Base-by-base conservation (phyloP, 1,139 yeast genomes). In the Candida tropicalis region DNA sequence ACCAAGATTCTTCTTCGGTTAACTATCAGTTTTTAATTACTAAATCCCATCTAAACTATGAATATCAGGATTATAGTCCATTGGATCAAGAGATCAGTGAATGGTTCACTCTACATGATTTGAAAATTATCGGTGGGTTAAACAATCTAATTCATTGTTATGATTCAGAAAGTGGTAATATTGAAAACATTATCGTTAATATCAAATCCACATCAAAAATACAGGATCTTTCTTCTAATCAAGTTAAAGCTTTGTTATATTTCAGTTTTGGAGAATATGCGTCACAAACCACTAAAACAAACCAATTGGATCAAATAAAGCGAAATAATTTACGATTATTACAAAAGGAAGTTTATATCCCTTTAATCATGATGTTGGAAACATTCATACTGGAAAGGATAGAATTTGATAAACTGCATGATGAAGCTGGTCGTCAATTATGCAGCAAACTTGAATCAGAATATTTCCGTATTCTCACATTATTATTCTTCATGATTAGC, bases 91-190 rank as follows among this genome's bases (percentile, higher is more conserved):
- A 84, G 50, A 49, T 84, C 16, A 68, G 73, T 33, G 84, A 82
- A 40, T 85, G 95, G 95, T 85, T 85, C 53, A 68, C 78, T 5
- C 56, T 57, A 34, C 62, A 69, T 37, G 93, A 85, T 56, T 68
- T 78, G 37, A 52, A 54, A 25, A 48, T 55, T 3, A 46, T 72
- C 15, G 63, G 62, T 7, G 65, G 63, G 4, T 50, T 65, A 32
- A 49, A 48, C 8, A 39, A 44, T 5, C 43, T 62, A 13, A 48
- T 49, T 18, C 43, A 42, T 5, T 40, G 41, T 20, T 60, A 47
- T 44, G 44, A 50, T 10, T 12, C 20, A 3, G 38, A 32, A 13
- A 32, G 18, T 20, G 10, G 26, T 3, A 16, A 20, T 10, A 22
- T 46, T 17, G 36, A 28, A 18, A 45, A 37, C n/a, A 18, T 41